Conservation (phyloP, 192 early-diverging fungal genomes). For the Backusella luteola region DNA sequence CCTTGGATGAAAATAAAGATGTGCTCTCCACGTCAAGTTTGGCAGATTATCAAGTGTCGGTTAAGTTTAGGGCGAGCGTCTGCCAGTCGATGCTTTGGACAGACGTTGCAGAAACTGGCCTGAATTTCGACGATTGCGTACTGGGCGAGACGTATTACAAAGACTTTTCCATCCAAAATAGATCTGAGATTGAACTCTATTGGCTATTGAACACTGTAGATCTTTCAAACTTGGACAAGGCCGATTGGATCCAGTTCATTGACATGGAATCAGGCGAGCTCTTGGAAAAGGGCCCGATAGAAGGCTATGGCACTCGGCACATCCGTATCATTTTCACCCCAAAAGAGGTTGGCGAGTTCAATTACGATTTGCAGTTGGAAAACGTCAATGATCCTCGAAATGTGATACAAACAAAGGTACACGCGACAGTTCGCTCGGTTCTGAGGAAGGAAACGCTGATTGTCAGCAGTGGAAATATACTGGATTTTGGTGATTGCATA, state of each 20-base stretch:
- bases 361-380: conserved; percentile 85
- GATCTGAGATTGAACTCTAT: conserved; percentile 87
- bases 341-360: conserved; percentile 86
- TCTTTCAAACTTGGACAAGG: conserved; percentile 52
- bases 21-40: conserved; percentile 16
- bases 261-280: conserved; percentile 68
- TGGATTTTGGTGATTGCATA: conserved; percentile 95
- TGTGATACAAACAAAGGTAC: conserved; percentile 73
- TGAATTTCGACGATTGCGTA: conserved; percentile 94
- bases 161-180: conserved; percentile 86
- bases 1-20: conserved; percentile 6
- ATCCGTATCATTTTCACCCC: conserved; percentile 87
- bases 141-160: conserved; percentile 86
- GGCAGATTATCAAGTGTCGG: conserved; percentile 55
- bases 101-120: conserved; percentile 88
- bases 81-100: conserved; percentile 91
- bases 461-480: conserved; percentile 64
- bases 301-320: conserved; percentile 63
- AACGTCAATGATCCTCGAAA: conserved; percentile 89
- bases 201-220: conserved; percentile 81
- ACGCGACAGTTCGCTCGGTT: conserved; percentile 76
- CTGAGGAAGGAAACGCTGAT: conserved; percentile 70
- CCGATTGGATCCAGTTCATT: conserved; percentile 67
- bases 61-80: conserved; percentile 81
- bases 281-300: conserved; percentile 54